Conservation (phyloP, 106 monocot species). For the Hemerocallis citrina region DNA sequence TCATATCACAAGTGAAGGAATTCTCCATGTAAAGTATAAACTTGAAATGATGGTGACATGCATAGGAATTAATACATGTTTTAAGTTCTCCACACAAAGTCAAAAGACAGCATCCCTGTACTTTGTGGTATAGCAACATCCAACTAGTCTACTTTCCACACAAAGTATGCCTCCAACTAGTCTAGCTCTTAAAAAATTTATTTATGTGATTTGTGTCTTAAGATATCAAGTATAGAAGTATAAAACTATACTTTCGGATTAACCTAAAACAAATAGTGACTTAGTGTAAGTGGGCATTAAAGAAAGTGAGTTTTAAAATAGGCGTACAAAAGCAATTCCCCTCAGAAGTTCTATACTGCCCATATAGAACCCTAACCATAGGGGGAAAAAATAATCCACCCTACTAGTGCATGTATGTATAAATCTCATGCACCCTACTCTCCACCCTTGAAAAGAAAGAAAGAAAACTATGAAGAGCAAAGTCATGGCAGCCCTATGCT, state of each 20-base stretch:
- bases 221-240: background rate
- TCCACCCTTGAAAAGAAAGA: background rate
- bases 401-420: conserved; percentile 13
- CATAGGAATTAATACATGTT: background rate
- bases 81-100: background rate
- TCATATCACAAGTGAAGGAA: conserved; percentile 6
- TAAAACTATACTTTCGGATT: background rate
- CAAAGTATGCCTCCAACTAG: too few species aligned
- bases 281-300: too few species aligned
- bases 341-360: background rate
- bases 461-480: conserved; percentile 61
- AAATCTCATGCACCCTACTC: conserved; percentile 19
- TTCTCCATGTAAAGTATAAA: too few species aligned
- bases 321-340: too few species aligned
- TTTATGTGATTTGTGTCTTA: too few species aligned
- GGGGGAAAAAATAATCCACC: too few species aligned
- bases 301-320: too few species aligned
- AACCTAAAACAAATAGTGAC: too few species aligned
- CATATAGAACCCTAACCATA: background rate
- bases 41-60: background rate
- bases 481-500: conserved; percentile 37
- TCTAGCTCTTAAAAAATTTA: too few species aligned
- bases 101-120: too few species aligned
- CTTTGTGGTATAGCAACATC: background rate
- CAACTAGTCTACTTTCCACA: background rate